phyloP scores from a whole-genome alignment of 225 moss, liverwort and hornwort species.

The Takakia lepidozioides region DNA sequence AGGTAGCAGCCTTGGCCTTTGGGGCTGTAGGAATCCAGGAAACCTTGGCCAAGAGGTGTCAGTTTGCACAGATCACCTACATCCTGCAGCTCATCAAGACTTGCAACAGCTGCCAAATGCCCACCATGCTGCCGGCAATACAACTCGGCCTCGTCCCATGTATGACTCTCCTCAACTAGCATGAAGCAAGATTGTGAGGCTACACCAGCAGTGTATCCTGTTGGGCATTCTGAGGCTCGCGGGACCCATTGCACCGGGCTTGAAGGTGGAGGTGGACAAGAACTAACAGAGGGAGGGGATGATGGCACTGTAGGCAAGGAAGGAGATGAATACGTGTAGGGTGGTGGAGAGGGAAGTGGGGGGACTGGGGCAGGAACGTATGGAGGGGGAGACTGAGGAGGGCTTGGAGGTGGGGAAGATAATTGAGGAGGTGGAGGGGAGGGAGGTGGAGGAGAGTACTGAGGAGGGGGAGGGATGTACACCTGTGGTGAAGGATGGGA shows the following conservation, averaged over 20 bases:
- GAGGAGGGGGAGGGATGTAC: background rate
- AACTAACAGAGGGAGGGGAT: constrained; percentile 12
- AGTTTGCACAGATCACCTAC: constrained; percentile 16
- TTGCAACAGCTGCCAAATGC: constrained; percentile 27
- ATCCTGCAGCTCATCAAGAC: constrained; percentile 33
- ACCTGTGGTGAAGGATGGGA: background rate
- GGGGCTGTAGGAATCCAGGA: background rate
- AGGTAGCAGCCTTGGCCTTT: constrained; percentile 35
- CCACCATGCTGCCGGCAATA: constrained; percentile 26
- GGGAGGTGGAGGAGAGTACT: background rate
- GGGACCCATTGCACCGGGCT: constrained; percentile 7
- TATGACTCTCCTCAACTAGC: constrained; percentile 22
- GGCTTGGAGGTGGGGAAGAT: background rate
- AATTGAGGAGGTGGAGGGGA: constrained; percentile 5
- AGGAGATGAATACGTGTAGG: background rate
- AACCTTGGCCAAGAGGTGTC: constrained; percentile 12
- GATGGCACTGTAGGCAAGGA: constrained; percentile 15
- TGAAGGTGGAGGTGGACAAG: background rate
- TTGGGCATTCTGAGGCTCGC: constrained; percentile 7
- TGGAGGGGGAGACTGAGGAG: constrained; percentile 1
- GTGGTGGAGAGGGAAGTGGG: constrained; percentile 2
- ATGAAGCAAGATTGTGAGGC: constrained; percentile 24
- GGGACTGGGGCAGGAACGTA: constrained; percentile 1
- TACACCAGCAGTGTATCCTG: constrained; percentile 20
- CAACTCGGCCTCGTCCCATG: constrained; percentile 34